Conservation (phyloP, 768 basidiomycete species). For the Suillus plorans region DNA sequence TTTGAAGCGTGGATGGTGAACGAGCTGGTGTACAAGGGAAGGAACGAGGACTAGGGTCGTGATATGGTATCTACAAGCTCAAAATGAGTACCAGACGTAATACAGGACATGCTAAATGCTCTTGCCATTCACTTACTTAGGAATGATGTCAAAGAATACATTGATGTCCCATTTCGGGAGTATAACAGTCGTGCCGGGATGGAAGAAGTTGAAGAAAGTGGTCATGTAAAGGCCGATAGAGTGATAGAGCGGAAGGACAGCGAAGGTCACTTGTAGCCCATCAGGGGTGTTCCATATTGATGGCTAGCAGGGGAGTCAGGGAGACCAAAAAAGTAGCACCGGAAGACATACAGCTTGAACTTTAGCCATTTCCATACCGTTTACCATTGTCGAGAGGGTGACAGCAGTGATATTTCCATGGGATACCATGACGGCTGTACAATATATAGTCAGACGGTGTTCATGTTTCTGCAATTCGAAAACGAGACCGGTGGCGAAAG, state of each 20-base stretch:
- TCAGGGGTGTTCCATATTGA: constrained; percentile 37
- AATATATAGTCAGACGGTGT: background rate
- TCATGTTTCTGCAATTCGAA: background rate
- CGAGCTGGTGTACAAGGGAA: constrained; percentile 56
- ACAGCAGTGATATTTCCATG: constrained; percentile 53
- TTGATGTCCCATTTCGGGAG: constrained; percentile 56
- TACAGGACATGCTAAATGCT: background rate
- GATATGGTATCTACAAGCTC: constrained; percentile 45
- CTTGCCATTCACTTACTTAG: constrained; percentile 41
- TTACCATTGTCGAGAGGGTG: constrained; percentile 33
- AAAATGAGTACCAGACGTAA: background rate
- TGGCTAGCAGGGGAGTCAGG: constrained; percentile 42
- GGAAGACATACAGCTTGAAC: constrained; percentile 41
- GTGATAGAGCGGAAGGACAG: constrained; percentile 62
- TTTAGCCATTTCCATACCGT: constrained; percentile 24
- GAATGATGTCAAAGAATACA: constrained; percentile 45
- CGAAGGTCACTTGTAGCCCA: constrained; percentile 43
- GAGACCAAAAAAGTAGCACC: constrained; percentile 46
- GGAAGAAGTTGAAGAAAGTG: constrained; percentile 43
- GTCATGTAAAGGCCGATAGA: constrained; percentile 52
- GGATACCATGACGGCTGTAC: constrained; percentile 59
- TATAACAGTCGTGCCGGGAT: constrained; percentile 45
- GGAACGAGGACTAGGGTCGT: constrained; percentile 49
- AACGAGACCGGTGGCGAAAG: background rate
- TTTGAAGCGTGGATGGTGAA: constrained; percentile 42